These are phyloP conservation scores for Meripilus lineatus DNA, from an alignment of 1,284 basidiomycete species.

Conservation along the genomic window DNA sequence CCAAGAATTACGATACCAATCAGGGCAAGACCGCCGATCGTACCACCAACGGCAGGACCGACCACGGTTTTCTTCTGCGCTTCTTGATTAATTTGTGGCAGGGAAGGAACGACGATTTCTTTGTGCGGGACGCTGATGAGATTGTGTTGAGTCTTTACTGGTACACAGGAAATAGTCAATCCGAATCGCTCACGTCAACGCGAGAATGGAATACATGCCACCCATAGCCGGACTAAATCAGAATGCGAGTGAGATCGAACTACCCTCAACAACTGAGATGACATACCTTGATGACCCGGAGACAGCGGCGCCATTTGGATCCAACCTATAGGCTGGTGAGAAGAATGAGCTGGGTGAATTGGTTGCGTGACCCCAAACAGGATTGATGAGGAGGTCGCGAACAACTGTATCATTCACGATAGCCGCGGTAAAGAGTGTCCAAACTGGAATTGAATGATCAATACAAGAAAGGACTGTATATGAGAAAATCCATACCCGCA, in stretches of 20 bases:
- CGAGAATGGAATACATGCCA: slow-evolving; percentile 11
- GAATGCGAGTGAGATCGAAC: background rate
- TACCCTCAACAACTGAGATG: background rate
- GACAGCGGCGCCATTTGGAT: background rate
- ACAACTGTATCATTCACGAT: slow-evolving; percentile 16
- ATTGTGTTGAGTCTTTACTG: no score
- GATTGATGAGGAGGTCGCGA: slow-evolving; percentile 17
- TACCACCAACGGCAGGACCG: slow-evolving; percentile 6
- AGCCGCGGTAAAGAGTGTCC: slow-evolving; percentile 22
- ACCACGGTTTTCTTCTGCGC: background rate
- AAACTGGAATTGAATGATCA: no score
- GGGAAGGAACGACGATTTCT: background rate
- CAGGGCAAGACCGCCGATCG: slow-evolving; percentile 5
- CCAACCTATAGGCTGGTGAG: slow-evolving; percentile 13
- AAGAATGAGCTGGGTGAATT: slow-evolving; percentile 10
- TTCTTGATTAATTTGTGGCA: no score
- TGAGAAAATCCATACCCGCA: no score
- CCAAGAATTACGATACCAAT: background rate
- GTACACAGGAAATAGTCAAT: no score
- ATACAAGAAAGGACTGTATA: no score
- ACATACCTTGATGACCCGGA: background rate
- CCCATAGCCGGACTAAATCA: slow-evolving; percentile 11
- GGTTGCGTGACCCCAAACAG: slow-evolving; percentile 17
- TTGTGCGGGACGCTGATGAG: background rate
- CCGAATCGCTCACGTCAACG: slow-evolving; percentile 9